These are phyloP conservation scores for Boletus rubroflammeus DNA, from an alignment of 768 basidiomycete genomes.

Conservation along the genomic window DNA sequence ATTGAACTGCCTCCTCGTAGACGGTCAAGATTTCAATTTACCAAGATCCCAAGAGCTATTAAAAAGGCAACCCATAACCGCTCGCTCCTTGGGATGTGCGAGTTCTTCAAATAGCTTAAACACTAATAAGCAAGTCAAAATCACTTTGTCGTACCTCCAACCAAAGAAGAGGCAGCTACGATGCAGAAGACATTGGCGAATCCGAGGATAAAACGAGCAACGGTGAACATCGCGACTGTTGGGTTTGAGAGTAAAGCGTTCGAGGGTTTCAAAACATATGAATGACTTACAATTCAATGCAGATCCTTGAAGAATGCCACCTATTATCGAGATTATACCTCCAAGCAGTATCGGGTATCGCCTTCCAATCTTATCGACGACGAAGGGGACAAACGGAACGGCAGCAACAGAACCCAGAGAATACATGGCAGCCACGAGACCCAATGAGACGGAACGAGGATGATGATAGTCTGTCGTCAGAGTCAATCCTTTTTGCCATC, in stretches of 20 bases:
- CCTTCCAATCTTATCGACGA: slow-evolving; percentile 14
- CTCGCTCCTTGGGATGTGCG: too few species aligned
- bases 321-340: slow-evolving; percentile 1
- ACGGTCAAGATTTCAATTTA: not conserved
- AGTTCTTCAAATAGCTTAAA: too few species aligned
- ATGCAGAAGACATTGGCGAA: too few species aligned
- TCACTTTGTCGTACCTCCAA: too few species aligned
- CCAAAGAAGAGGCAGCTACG: too few species aligned
- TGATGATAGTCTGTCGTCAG: slow-evolving; percentile 45
- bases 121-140: too few species aligned
- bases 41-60: too few species aligned
- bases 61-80: too few species aligned
- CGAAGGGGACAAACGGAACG: slow-evolving; percentile 37
- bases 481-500: not conserved
- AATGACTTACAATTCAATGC: slow-evolving; percentile 11
- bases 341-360: slow-evolving; percentile 17
- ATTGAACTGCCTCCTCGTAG: not conserved
- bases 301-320: slow-evolving; percentile 17
- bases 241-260: not conserved
- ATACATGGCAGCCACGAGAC: slow-evolving; percentile 44
- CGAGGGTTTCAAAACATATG: not conserved
- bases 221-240: slow-evolving; percentile 8
- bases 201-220: too few species aligned
- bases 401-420: slow-evolving; percentile 56
- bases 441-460: slow-evolving; percentile 45